Evolutionary conservation across 352 stramenopile genomes (phyloP), one percentile per base, ranked within the genome.

Genomic region (Pythium rishiriense): DNA sequence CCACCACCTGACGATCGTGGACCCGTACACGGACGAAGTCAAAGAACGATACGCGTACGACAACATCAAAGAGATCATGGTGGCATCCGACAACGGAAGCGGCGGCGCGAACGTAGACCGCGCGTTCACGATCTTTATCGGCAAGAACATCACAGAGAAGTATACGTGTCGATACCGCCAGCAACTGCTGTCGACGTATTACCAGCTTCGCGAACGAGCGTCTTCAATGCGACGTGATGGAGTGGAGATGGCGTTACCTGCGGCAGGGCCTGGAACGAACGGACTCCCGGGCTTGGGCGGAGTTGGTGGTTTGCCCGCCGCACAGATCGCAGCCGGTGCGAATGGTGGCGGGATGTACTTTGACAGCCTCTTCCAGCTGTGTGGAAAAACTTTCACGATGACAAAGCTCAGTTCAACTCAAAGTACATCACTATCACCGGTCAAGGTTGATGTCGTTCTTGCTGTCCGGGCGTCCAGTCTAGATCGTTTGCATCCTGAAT

Each of bases 21-120:
- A 96, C 50, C 87, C 87, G 41, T 91, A 92, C 64, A 88, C 81
- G 4, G 87, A 94, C 28, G 83, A 94, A 62, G 84, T 93, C 26
- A 94, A 93, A 50, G 87, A 96, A 64, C 85, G 84, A 29, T 94
- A 93, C 49, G 77, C 83, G 37, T 96, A 92, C 58, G 83, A 93
- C 58, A 92, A 92, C 62, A 96, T 96, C 58, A 94, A 91, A 59
- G 87, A 94, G 70, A 92, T 94, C 55, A 94, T 82, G 25, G 75
- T 92, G 31, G 84, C 85, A 11, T 79, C 79, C 3, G 84, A 93
- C 50, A 83, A 68, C 35, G 79, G 82, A 54, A 79, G 81, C 50
- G 60, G 65, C 24, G 78, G 77, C 3, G 78, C 85, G 45, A 92
- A 89, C 47, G 75, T 82, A 14, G 83, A 94, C 55, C 70, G 83